These are phyloP conservation scores for Lunularia cruciata DNA, from an alignment of 225 moss, liverwort and hornwort species.

Conservation along the genomic window DNA sequence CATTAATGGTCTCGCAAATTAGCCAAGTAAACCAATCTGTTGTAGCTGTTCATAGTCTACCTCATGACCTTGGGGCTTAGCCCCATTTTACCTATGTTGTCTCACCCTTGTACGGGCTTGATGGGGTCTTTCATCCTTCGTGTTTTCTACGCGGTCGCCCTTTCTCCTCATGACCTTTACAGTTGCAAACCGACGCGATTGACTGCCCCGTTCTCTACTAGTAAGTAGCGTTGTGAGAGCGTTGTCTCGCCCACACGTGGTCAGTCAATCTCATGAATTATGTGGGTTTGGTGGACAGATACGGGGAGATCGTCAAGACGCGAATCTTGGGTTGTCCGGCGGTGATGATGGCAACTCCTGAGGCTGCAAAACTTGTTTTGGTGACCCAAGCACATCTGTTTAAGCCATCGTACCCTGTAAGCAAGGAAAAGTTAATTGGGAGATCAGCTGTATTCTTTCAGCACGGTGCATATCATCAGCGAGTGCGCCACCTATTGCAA, in stretches of 20 bases:
- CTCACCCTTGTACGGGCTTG: no score
- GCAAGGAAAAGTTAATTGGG: constrained; percentile 43
- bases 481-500: constrained; percentile 33
- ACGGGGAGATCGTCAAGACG: constrained; percentile 45
- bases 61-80: no score
- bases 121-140: no score
- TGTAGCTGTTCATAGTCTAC: no score
- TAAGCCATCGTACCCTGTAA: constrained; percentile 38
- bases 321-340: constrained; percentile 39
- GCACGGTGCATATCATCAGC: constrained; percentile 34
- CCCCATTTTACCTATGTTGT: no score
- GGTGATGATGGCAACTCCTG: constrained; percentile 45
- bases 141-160: no score
- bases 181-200: no score
- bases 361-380: constrained; percentile 40
- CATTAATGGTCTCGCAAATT: no score
- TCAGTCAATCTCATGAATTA: background rate
- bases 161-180: no score
- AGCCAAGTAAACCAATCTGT: no score
- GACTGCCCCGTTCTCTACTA: no score
- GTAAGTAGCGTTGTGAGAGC: no score
- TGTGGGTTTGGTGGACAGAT: constrained; percentile 21
- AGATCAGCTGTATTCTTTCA: constrained; percentile 42
- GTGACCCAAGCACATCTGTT: constrained; percentile 32
- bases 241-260: background rate